Evolutionary conservation across 2,329 filamentous ascomycete species (phyloP), one percentile per base, ranked within the genome.

Genomic region (Colletotrichum noveboracense): DNA sequence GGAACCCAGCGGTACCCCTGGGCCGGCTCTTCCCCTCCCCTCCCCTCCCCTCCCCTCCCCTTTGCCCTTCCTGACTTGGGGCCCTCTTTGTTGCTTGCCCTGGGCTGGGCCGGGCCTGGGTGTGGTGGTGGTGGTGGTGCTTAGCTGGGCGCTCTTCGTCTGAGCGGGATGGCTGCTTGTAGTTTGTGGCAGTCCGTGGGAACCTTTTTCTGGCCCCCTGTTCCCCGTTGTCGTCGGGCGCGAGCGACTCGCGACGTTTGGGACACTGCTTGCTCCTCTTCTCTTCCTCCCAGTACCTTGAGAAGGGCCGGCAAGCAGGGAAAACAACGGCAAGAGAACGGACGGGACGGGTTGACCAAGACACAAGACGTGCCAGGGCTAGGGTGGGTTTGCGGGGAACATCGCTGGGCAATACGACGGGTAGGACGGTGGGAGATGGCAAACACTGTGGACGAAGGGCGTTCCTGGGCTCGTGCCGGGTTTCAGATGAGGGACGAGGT

Each of bases 401-500:
- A 75, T 64, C 70, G 56, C 56, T 73, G 73, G n/a, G 28, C 18
- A 8, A 24, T 24, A 32, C 6, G 30, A 9, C 18, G 28, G 48
- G 43, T 52, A 16, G 60, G 18, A 38, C 21, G 55, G 48, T 34
- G 34, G 28, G 26, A 52, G 28, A 67, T 12, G 8, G 56, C 32
- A 61, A 61, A 62, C 30, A 36, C 66, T 61, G 36, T 61, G 55
- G 71, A 38, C 43, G 56, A 34, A 64, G 43, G 70, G 34, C 64
- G 58, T 68, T 52, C 56, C 70, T 75, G 28, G 58, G 70, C 43
- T 30, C 26, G 38, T 68, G 69, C 70, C 38, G 43, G 70, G 73
- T 75, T 75, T 75, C 73, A 75, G 73, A 73, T 73, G 73, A 68
- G 70, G 43, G 36, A 56, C 56, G 36, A 72, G 30, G 36, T 64